phyloP scores from a whole-genome alignment of 768 basidiomycete species.

The Boletus rubroflammeus region DNA sequence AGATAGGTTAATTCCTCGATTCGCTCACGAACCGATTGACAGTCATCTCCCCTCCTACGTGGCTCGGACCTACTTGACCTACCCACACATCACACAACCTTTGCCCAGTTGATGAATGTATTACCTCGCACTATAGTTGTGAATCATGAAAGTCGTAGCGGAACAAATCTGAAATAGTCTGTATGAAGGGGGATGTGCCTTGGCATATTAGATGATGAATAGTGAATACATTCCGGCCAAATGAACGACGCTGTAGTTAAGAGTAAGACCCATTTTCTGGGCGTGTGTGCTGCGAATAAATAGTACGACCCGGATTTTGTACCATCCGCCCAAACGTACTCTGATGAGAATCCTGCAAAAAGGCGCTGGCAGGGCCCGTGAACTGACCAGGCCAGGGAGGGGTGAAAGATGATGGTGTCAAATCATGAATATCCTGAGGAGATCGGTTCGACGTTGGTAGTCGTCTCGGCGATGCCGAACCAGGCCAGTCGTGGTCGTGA shows the following conservation, averaged over 20 bases:
- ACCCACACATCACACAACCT: not conserved
- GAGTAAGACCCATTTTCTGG: slow-evolving; percentile 32
- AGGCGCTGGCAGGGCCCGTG: slow-evolving; percentile 49
- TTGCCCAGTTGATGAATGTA: not conserved
- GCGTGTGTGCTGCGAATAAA: slow-evolving; percentile 52
- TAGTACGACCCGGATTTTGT: slow-evolving; percentile 58
- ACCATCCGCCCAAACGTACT: slow-evolving; percentile 36
- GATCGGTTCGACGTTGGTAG: slow-evolving; percentile 9
- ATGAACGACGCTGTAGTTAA: slow-evolving; percentile 13
- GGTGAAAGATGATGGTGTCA: slow-evolving; percentile 20
- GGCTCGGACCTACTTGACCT: not conserved
- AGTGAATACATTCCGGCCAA: slow-evolving; percentile 20
- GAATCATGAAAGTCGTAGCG: not conserved
- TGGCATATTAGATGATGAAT: slow-evolving; percentile 19
- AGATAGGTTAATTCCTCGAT: not conserved
- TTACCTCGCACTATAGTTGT: not conserved
- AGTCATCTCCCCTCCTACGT: not conserved
- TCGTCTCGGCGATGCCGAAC: slow-evolving; percentile 24
- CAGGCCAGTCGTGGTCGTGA: slow-evolving; percentile 25
- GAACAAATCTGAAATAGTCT: not conserved
- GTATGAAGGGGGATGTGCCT: not conserved
- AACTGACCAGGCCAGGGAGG: slow-evolving; percentile 37
- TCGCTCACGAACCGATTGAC: not conserved
- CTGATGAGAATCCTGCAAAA: slow-evolving; percentile 42
- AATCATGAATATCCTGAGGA: slow-evolving; percentile 22